Base-by-base conservation (phyloP, 371 early-diverging fungal genomes). In the Syncephalastrum monosporum region DNA sequence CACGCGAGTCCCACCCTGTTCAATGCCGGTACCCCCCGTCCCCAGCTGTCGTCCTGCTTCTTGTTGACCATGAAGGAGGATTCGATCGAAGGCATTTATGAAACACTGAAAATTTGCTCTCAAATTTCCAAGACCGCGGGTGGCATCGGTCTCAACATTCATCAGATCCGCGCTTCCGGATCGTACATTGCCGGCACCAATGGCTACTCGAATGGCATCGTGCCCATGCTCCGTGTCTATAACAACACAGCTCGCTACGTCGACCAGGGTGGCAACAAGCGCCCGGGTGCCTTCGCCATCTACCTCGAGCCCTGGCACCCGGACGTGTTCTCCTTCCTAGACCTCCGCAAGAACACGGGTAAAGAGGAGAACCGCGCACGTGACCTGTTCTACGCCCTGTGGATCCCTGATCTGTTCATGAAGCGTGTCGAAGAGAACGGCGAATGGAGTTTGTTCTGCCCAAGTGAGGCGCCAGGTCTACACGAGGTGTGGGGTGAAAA, bases 371-470 rank as follows among this genome's bases (percentile, higher is more conserved):
- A 81, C 57, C 89, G 99, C 47, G 98, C 99, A 4, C 93, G 99
- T 55, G 99, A 99, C 74, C 72, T 99, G 42, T 99, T 99, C 75
- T 92, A 91, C 66, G 99, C 95, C 0, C 81, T 99, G 54, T 99
- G 99, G 99, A 91, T 99, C 23, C 94, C 97, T n/a, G 99, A 99
- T 75, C 77, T 99, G 60, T 99, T 99, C 71, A 99, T 99, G 99
- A 77, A 93, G 72, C 89, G 99, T 61, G 99, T 99, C 15, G 93
- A 97, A 64, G 82, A 84, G 17, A 91, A 98, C 66, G 94, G 87
- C 50, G 89, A 94, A 60, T 99, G 99, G 99, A 85, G 88, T 50
- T 72, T 99, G 47, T 98, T 99, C 77, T 99, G 99, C 74, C 99
- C 99, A 33, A 90, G 95, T 62, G 96, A 97, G 72, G 96, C 95